Evolutionary conservation across 345 rosid genomes (phyloP), one percentile per base, ranked within the genome.

Genomic region (Laguncularia racemosa): DNA sequence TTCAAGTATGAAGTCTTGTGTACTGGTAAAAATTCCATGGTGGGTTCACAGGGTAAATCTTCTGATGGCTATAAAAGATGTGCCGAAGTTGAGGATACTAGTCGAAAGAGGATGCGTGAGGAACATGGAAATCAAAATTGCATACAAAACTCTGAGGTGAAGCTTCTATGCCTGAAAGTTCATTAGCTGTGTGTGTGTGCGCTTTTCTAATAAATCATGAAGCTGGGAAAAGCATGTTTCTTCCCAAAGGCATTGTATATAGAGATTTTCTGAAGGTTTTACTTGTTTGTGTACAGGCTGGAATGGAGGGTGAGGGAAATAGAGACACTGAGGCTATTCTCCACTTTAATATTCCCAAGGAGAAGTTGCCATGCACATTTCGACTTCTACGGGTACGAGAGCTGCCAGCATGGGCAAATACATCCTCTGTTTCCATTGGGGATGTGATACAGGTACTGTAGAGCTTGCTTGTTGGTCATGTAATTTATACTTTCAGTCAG

Each of bases 401-500:
- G 20, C 78, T 92, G 53, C 98, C 98, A 2, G 55, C 74, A 5
- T 89, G 98, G 97, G 96, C 96, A 16, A 92, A 92, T 72, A 80
- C 98, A 14, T 81, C 84, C 53, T 77, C 76, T 71, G 89, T 89
- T 82, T 89, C 98, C 53, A 83, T 92, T 55, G 71, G 47, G 47
- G 97, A 92, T 79, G 91, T 89, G 50, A 67, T 92, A 71, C 81
- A 89, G 99, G 95, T 86, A 55, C 11, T 4, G 9, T 33, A 33
- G 40, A 33, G 28, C 3, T 2, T 26, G 28, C 40, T 33, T 33
- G 6, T 33, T 33, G 40, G 9, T 33, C 7, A 33, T 33, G 40
- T 33, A 23, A 33, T 33, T 33, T 33, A 33, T 33, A 33, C 40
- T 33, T 33, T 7, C 40, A 33, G 40, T 7, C 40, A 33, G 9